phyloP scores from a whole-genome alignment of 192 early-diverging fungal species.

The Coemansia sp. region DNA sequence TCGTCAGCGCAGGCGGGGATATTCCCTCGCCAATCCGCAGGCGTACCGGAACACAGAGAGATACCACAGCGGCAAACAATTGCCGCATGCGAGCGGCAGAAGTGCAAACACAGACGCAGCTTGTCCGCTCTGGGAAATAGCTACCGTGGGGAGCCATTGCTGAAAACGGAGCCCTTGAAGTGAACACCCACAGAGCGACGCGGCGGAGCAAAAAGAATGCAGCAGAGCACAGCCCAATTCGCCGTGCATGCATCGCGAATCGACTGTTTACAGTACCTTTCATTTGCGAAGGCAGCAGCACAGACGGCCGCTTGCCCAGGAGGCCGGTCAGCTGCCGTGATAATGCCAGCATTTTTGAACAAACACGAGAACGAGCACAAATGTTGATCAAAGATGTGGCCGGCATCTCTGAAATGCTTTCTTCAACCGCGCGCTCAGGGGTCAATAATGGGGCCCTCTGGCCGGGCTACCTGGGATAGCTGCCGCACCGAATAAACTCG shows the following conservation, averaged over 20 bases:
- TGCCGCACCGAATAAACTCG: neutral
- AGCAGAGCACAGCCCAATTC: neutral
- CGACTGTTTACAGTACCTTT: slow-evolving; percentile 1
- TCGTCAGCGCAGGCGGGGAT: too few species aligned
- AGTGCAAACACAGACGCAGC: neutral
- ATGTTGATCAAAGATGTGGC: slow-evolving; percentile 1
- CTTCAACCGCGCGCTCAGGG: too few species aligned
- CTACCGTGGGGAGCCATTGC: neutral
- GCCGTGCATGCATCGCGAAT: slow-evolving; percentile 3
- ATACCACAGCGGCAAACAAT: neutral
- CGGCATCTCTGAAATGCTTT: too few species aligned
- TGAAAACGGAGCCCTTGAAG: neutral
- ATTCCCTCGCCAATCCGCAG: neutral
- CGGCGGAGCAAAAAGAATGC: neutral
- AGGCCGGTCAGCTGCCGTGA: slow-evolving; percentile 7
- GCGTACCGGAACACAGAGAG: neutral
- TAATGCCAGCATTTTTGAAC: neutral
- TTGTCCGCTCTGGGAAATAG: neutral
- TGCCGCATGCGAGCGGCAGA: neutral
- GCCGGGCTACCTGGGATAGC: too few species aligned
- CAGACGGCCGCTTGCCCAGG: slow-evolving; percentile 3
- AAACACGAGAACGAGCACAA: neutral
- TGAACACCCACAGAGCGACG: neutral
- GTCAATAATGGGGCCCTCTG: neutral
- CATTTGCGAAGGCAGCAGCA: slow-evolving; percentile 2